phyloP scores from a whole-genome alignment of 345 rosid species.

The Syzygium oleosum region DNA sequence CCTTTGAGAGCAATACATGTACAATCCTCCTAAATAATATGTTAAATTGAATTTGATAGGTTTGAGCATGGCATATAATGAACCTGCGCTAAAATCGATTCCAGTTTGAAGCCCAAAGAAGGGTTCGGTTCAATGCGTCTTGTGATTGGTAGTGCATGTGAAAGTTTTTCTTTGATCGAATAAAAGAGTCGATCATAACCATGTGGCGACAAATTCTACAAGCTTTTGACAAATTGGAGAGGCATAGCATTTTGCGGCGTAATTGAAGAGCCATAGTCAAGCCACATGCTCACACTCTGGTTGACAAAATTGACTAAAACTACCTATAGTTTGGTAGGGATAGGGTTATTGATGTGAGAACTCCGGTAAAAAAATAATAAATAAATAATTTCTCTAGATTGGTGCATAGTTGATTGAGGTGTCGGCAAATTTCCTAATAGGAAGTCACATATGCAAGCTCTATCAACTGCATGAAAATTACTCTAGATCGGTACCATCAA shows the following conservation, averaged over 20 bases:
- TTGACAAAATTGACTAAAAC: background rate
- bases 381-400: background rate
- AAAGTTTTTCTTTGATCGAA: background rate
- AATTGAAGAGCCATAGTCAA: background rate
- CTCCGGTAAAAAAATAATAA: background rate
- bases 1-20: background rate
- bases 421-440: background rate
- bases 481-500: background rate
- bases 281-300: background rate
- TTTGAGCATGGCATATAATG: background rate
- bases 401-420: background rate
- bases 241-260: background rate
- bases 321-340: background rate
- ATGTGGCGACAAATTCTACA: background rate
- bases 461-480: background rate
- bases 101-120: background rate
- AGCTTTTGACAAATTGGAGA: background rate
- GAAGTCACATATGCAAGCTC: background rate
- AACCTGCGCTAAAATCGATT: background rate
- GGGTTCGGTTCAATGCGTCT: background rate
- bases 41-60: background rate
- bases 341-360: background rate
- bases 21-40: background rate
- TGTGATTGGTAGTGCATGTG: background rate
- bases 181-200: background rate